A percentile compares a stretch with the other conserved stretches of the same genome.
These are phyloP conservation scores for Cercospora berteroae DNA, from an alignment of 2,329 filamentous ascomycete genomes.

Conservation along the genomic window DNA sequence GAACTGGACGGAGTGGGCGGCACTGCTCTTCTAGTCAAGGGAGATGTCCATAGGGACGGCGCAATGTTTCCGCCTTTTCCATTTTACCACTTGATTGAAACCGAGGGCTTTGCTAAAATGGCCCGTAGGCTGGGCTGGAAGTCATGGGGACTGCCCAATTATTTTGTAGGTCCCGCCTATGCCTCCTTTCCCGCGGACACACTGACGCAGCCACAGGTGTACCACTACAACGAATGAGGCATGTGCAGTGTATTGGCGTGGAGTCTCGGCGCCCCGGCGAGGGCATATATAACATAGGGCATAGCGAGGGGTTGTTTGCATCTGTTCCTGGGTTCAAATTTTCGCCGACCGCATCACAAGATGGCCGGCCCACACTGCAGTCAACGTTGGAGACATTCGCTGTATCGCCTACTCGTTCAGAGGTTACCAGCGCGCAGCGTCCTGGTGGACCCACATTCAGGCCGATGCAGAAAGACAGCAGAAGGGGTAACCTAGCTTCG, in stretches of 20 bases:
- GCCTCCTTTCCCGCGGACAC: neutral
- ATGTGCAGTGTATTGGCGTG: slow-evolving; percentile 5
- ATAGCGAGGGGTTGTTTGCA: neutral
- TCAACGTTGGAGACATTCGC: neutral
- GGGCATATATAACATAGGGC: slow-evolving; percentile 10
- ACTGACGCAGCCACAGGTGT: slow-evolving; percentile 14
- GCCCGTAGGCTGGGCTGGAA: slow-evolving; percentile 82
- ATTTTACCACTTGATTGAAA: slow-evolving; percentile 97
- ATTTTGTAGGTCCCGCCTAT: slow-evolving; percentile 67
- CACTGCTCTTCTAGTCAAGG: slow-evolving; percentile 88
- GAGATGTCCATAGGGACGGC: slow-evolving; percentile 92
- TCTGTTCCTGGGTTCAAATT: neutral
- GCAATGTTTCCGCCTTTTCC: slow-evolving; percentile 98
- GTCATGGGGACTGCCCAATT: slow-evolving; percentile 87
- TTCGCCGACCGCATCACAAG: neutral
- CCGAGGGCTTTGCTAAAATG: slow-evolving; percentile 98
- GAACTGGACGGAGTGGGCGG: slow-evolving; percentile 90
- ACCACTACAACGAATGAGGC: slow-evolving; percentile 26
- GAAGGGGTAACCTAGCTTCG: neutral
- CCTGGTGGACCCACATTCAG: neutral
- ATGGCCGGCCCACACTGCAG: neutral
- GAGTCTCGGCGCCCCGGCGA: slow-evolving; percentile 4
- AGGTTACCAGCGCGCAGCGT: neutral
- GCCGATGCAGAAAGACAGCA: neutral
- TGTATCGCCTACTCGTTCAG: neutral